Conservation (phyloP, 495 filamentous ascomycete genomes). For the Penicillium cosmopolitanum region DNA sequence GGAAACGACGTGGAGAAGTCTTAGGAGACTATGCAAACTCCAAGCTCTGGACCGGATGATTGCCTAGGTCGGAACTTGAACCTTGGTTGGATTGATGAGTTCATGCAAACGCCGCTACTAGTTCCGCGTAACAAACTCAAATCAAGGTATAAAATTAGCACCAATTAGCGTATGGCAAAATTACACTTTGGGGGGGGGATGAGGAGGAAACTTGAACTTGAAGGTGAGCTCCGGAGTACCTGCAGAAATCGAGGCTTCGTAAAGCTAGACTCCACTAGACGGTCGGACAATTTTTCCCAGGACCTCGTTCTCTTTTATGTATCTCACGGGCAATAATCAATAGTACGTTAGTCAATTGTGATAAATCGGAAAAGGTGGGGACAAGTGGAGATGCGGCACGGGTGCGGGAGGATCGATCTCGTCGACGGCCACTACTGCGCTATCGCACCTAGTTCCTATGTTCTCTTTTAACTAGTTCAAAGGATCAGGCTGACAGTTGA, state of each 20-base stretch:
- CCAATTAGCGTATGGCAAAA: conserved; percentile 10
- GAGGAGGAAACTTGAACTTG: not conserved
- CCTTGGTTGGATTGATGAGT: conserved; percentile 26
- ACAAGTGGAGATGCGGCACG: conserved; percentile 17
- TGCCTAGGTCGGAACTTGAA: conserved; percentile 16
- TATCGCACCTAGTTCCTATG: not conserved
- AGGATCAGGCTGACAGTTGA: not conserved
- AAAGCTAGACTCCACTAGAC: not conserved
- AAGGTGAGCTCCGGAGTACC: conserved; percentile 19
- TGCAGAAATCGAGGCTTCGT: conserved; percentile 17
- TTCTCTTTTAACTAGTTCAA: not conserved
- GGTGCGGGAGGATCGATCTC: conserved; percentile 15
- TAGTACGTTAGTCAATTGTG: conserved; percentile 7
- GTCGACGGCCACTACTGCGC: conserved; percentile 4
- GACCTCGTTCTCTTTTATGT: conserved; percentile 20
- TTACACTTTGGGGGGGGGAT: conserved; percentile 5
- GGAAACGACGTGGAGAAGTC: conserved; percentile 7
- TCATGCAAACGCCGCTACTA: conserved; percentile 15
- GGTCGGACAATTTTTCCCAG: conserved; percentile 26
- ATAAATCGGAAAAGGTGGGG: conserved; percentile 17
- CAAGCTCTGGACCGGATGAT: conserved; percentile 16
- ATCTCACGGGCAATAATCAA: conserved; percentile 11
- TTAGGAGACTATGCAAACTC: conserved; percentile 24
- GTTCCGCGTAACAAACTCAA: conserved; percentile 19
- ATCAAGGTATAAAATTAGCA: conserved; percentile 8